phyloP scores from a whole-genome alignment of 176 grass and related monocot species.

The Saccharum spontaneum region DNA sequence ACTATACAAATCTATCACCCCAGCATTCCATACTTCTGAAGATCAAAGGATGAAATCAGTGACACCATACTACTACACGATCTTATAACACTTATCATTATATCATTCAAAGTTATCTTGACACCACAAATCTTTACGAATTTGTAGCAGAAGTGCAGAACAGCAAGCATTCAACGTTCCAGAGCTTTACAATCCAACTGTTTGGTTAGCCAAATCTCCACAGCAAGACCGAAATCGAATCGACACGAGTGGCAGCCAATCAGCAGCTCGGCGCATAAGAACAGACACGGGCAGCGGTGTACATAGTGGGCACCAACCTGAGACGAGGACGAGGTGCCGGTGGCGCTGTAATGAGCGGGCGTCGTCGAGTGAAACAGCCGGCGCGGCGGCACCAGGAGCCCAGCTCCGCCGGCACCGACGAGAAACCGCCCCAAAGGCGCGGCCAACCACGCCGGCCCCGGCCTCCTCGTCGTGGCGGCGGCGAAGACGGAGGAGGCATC shows the following conservation, averaged over 20 bases:
- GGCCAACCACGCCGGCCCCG: conserved; percentile 18
- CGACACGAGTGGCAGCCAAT: neutral
- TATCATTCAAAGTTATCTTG: neutral
- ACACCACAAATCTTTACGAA: neutral
- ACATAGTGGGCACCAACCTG: conserved; percentile 29
- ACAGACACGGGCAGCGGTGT: neutral
- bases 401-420: neutral
- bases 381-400: conserved; percentile 13
- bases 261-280: neutral
- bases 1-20: neutral
- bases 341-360: conserved; percentile 33
- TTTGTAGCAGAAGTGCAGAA: neutral
- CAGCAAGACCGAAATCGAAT: neutral
- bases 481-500: neutral
- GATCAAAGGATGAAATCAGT: neutral
- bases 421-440: neutral
- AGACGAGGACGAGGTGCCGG: conserved; percentile 37
- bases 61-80: neutral
- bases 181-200: neutral
- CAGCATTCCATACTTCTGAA: neutral
- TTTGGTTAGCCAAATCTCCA: neutral
- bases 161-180: neutral
- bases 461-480: neutral
- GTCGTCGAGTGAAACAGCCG: conserved; percentile 49
- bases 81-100: neutral